Evolutionary conservation across 2,329 filamentous ascomycete genomes (phyloP), one percentile per base, ranked within the genome.

Genomic region (Hirsutella thompsonii): DNA sequence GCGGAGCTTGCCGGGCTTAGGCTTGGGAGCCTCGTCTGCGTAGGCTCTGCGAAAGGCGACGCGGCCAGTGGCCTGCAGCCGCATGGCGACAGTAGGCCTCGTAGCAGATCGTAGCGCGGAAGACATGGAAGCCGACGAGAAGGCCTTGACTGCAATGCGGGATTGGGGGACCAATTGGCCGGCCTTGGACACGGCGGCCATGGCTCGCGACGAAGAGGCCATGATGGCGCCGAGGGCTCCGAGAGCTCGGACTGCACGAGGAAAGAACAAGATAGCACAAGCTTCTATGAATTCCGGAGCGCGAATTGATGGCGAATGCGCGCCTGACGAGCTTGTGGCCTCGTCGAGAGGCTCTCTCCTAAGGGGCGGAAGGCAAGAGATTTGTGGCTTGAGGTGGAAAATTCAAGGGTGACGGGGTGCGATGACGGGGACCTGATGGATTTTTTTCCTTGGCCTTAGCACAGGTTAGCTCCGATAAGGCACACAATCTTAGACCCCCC

Each of bases 1-100:
- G 44, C 79, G 66, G 63, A 92, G 81, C 57, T 79, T 76, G 54
- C 68, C 64, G 35, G 66, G 61, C 59, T 68, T 74, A 52, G 69
- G 62, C 46, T 66, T 57, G 40, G 67, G 65, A 21, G 66, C 59
- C 45, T 64, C 66, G 52, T 77, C 70, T 42, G 76, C 73, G 48
- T 71, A 72, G 44, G 59, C 55, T 52, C 68, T 59, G 43, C 59
- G 58, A 54, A 68, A 67, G 34, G 58, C 61, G 44, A 60, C 58
- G 53, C 57, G 65, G 48, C 54, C 61, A 42, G 55, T 58, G 44
- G 49, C 51, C 36, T 51, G 49, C 39, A 61, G 59, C 47, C 54
- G 56, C 51, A 58, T 58, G 49, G 61, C 47, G 38, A 60, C 47
- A 35, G 55, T 51, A 39, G 57, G 60, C 37, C 52, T 55, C 44